Percentiles rank a stretch among this genome's conserved stretches.
These are phyloP conservation scores for Neoascochyta sp. DNA, from an alignment of 2,329 filamentous ascomycete species.

Conservation along the genomic window DNA sequence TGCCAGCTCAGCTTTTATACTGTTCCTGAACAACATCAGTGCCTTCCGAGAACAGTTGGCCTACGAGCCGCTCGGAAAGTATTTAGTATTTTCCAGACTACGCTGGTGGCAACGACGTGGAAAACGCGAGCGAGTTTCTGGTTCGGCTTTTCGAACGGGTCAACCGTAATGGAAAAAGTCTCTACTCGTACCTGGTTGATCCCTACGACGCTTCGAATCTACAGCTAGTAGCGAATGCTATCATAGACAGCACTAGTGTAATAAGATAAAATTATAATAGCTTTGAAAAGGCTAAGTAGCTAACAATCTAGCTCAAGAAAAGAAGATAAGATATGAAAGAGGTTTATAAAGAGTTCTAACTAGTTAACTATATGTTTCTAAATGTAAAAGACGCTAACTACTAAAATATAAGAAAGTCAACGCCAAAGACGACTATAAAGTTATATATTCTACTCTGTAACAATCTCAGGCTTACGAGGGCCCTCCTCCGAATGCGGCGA, in stretches of 20 bases:
- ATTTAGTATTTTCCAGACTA: slow-evolving; percentile 1
- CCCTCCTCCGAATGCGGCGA: too few relatives aligned
- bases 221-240: slow-evolving; percentile 2
- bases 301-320: too few relatives aligned
- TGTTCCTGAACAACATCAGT: slow-evolving; percentile 1
- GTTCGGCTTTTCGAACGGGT: slow-evolving; percentile 1
- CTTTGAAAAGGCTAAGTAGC: too few relatives aligned
- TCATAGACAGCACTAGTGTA: slow-evolving; percentile 1
- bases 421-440: too few relatives aligned
- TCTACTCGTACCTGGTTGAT: slow-evolving; percentile 1
- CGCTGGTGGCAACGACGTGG: background rate
- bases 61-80: background rate
- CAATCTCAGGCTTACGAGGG: too few relatives aligned
- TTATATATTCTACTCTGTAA: too few relatives aligned
- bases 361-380: too few relatives aligned
- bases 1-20: background rate
- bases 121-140: background rate
- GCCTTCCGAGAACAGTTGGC: background rate
- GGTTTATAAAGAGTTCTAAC: too few relatives aligned
- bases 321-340: too few relatives aligned
- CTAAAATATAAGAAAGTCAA: too few relatives aligned
- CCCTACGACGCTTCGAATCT: slow-evolving; percentile 2
- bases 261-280: too few relatives aligned
- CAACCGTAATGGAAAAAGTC: background rate
- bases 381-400: too few relatives aligned